phyloP scores from a whole-genome alignment of 2,329 filamentous ascomycete species.

The Epichloe coenophiala region DNA sequence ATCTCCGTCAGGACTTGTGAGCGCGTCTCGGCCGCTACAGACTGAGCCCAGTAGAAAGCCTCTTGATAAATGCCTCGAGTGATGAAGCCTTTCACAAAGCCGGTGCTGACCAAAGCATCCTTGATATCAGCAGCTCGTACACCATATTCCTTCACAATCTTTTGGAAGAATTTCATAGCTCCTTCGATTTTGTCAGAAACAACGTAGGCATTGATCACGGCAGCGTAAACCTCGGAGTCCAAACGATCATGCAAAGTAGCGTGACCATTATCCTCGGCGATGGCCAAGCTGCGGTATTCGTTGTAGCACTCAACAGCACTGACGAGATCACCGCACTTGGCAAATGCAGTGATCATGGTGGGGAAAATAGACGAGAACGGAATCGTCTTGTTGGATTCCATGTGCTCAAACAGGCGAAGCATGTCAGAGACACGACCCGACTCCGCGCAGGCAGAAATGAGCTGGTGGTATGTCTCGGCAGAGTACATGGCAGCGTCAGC shows the following conservation, averaged over 20 bases:
- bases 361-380: slow-evolving; percentile 77
- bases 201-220: slow-evolving; percentile 84
- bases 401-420: slow-evolving; percentile 80
- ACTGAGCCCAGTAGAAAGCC: slow-evolving; percentile 60
- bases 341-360: slow-evolving; percentile 90
- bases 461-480: slow-evolving; percentile 67
- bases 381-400: slow-evolving; percentile 63
- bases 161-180: slow-evolving; percentile 73
- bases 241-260: slow-evolving; percentile 55
- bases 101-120: slow-evolving; percentile 56
- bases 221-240: slow-evolving; percentile 76
- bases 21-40: slow-evolving; percentile 45
- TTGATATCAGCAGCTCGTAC: slow-evolving; percentile 50
- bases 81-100: slow-evolving; percentile 68
- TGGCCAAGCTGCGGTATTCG: slow-evolving; percentile 80
- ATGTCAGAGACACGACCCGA: slow-evolving; percentile 74
- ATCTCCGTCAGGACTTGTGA: slow-evolving; percentile 57
- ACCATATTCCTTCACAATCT: slow-evolving; percentile 53
- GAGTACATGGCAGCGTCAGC: slow-evolving; percentile 55
- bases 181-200: slow-evolving; percentile 67
- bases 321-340: slow-evolving; percentile 62
- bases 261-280: slow-evolving; percentile 66
- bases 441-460: slow-evolving; percentile 79
- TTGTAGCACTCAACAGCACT: slow-evolving; percentile 93
- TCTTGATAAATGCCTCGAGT: slow-evolving; percentile 56